Base-by-base conservation (phyloP, 139 green algal species). In the Coelastrella sp. region DNA sequence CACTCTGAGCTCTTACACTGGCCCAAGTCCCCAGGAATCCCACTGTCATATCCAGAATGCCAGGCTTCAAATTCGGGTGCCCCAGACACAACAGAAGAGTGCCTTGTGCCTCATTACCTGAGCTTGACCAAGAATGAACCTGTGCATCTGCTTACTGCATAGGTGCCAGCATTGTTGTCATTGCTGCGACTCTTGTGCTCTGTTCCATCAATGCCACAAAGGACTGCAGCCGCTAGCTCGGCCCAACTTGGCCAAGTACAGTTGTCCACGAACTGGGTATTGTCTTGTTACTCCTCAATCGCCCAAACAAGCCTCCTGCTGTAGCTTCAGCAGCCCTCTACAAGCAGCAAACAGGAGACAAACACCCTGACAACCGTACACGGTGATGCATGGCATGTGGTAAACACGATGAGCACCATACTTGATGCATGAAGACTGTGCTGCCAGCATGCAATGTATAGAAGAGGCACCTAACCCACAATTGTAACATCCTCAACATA, bases 291-390 rank as follows among this genome's bases (percentile, higher is more conserved):
- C 43, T 38, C 30, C 13, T 19, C 79, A 76, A 43, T 3, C 62
- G 79, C 30, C 62, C 63, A 41, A 85, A 73, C 79, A 85, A 43
- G 21, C 41, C 27, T 21, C 63, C 63, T 23, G 37, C 79, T 30
- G 79, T 30, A 11, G 79, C 79, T 64, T 71, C 60, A 21, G 62
- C 79, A 17, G 64, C 41, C 60, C 75, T 84, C 77, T 73, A 60
- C 77, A 62, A 37, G 37, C 60, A 53, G 5, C 60, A 60, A 25
- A 7, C 35, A 27, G 23, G 25, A 83, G 37, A n/a, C n/a, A n/a
- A n/a, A n/a, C n/a, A n/a, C n/a, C n/a, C n/a, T n/a, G n/a, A n/a
- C n/a, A n/a, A n/a, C n/a, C n/a, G n/a, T n/a, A n/a, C n/a, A n/a
- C n/a, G n/a, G n/a, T n/a, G n/a, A n/a, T 9, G 45, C 15, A 57